A percentile compares a stretch with the other conserved stretches of the same genome.
These are phyloP conservation scores for Chaetomium globosum DNA, from an alignment of 2,329 filamentous ascomycete species.

Conservation along the genomic window DNA sequence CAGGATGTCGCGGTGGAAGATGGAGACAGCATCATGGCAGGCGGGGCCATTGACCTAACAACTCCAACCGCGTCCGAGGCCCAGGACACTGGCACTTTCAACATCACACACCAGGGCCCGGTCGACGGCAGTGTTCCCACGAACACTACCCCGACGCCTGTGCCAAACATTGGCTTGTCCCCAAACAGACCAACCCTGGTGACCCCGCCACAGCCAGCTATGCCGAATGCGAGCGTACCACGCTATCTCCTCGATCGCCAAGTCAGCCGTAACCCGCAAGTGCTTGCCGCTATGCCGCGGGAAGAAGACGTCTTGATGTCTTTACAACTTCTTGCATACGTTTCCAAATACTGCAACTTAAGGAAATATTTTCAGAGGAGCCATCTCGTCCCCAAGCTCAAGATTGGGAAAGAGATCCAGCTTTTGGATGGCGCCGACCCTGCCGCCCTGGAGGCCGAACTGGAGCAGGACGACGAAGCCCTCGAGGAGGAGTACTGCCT, in stretches of 20 bases:
- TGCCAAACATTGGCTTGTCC: conserved; percentile 71
- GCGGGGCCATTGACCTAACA: conserved; percentile 71
- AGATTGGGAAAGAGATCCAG: conserved; percentile 82
- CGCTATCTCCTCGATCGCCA: conserved; percentile 78
- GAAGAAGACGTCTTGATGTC: conserved; percentile 99
- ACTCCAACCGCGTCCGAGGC: conserved; percentile 79
- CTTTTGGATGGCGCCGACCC: conserved; percentile 72
- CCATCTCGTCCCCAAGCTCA: conserved; percentile 87
- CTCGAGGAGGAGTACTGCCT: conserved; percentile 85
- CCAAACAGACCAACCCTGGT: conserved; percentile 70
- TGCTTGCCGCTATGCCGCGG: conserved; percentile 87
- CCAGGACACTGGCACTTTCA: conserved; percentile 88
- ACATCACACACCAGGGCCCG: conserved; percentile 83
- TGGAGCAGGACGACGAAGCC: conserved; percentile 59
- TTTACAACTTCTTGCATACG: conserved; percentile 91
- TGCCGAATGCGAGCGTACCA: conserved; percentile 71
- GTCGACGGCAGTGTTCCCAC: conserved; percentile 85
- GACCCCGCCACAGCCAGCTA: conserved; percentile 72
- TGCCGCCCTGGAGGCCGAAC: conserved; percentile 33
- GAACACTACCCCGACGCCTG: conserved; percentile 65
- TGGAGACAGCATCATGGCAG: conserved; percentile 75
- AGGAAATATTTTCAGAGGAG: conserved; percentile 94
- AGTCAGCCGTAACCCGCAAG: conserved; percentile 68
- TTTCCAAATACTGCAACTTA: conserved; percentile 97
- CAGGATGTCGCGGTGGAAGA: conserved; percentile 81